phyloP scores from a whole-genome alignment of 331 rosid genomes.

The Prunus yedoensis region DNA sequence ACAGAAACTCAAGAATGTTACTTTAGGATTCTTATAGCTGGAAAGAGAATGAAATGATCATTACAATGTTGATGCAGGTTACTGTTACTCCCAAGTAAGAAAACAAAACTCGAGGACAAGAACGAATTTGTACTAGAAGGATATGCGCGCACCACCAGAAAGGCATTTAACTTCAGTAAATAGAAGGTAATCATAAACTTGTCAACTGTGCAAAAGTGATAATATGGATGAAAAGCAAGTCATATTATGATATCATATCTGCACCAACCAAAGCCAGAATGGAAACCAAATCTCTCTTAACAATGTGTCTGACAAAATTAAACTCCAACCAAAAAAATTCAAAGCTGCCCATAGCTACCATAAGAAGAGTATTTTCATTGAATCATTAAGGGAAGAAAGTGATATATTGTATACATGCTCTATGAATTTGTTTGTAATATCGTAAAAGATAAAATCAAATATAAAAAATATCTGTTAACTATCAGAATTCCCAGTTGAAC shows the following conservation, averaged over 20 bases:
- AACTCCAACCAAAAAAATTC: not conserved
- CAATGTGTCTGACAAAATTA: not conserved
- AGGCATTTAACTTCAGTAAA: not conserved
- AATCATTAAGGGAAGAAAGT: not conserved
- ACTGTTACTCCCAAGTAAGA: not conserved
- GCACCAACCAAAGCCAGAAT: not conserved
- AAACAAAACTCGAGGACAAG: not conserved
- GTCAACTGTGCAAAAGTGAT: not conserved
- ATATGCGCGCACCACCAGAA: not conserved
- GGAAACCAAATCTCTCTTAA: not conserved
- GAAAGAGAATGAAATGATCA: not conserved
- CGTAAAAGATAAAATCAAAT: not conserved
- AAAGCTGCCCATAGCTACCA: not conserved
- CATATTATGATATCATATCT: not conserved
- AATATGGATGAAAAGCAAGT: not conserved
- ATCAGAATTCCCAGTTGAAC: not conserved
- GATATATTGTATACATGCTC: slow-evolving; percentile 2
- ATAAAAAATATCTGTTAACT: not conserved
- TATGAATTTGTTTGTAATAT: not conserved
- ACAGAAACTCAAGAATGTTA: not conserved
- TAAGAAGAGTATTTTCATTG: not conserved
- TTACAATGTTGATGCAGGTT: not conserved
- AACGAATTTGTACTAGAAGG: not conserved
- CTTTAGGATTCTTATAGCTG: not conserved
- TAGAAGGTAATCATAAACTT: not conserved